Evolutionary conservation across 768 basidiomycete species (phyloP).

Genomic region (Russula compacta): DNA sequence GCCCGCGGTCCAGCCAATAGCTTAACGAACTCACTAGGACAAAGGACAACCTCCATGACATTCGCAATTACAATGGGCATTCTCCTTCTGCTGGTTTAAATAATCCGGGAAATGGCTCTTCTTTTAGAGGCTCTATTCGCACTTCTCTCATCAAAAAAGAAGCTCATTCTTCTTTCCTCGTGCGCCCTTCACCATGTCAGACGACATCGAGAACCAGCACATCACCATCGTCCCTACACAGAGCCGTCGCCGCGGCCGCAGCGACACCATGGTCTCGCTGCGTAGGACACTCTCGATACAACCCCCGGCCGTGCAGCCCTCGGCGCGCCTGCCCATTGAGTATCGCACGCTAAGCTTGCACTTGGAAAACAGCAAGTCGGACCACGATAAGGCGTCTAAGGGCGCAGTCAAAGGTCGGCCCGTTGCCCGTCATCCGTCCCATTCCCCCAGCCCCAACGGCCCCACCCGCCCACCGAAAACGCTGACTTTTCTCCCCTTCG

Average conservation of each 20-base stretch:
- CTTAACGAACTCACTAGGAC: no score
- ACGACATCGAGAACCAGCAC: conserved; percentile 8
- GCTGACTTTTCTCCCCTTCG: no score
- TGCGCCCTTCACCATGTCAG: background rate
- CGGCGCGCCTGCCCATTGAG: conserved; percentile 17
- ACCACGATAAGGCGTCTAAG: background rate
- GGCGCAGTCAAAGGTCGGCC: conserved; percentile 2
- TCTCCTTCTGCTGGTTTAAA: no score
- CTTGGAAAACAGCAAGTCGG: background rate
- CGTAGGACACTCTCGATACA: conserved; percentile 9
- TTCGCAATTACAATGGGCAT: no score
- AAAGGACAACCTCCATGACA: no score
- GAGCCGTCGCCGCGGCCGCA: background rate
- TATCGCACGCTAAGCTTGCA: conserved; percentile 19
- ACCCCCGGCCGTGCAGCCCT: background rate
- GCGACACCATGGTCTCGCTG: background rate
- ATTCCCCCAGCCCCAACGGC: no score
- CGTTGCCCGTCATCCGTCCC: no score
- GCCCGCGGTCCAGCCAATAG: no score
- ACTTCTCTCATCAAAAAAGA: background rate
- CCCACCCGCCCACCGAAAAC: background rate
- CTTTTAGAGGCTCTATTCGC: no score
- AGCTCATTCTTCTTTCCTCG: no score
- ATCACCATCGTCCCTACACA: background rate
- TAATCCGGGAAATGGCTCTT: no score